Conservation (phyloP, 129 eudicot species). For the Pittosporum tobira region DNA sequence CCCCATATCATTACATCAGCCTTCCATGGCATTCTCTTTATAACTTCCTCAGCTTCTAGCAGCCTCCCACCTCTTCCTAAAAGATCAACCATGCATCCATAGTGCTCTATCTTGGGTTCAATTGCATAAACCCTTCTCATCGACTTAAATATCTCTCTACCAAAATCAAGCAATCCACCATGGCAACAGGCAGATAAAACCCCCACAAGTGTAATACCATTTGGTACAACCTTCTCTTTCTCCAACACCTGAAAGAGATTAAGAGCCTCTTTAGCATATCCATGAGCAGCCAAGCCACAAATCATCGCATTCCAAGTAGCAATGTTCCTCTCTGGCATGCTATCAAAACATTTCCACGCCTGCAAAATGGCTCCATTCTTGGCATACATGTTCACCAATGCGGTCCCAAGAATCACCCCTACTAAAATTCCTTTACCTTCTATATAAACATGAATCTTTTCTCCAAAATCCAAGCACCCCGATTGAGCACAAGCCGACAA, state of each 20-base stretch:
- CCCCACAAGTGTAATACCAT: slow-evolving; percentile 55
- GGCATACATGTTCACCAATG: slow-evolving; percentile 78
- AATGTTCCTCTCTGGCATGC: slow-evolving; percentile 41
- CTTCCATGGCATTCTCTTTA: slow-evolving; percentile 49
- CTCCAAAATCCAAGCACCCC: slow-evolving; percentile 58
- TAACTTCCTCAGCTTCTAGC: slow-evolving; percentile 61
- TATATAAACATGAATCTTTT: slow-evolving; percentile 49
- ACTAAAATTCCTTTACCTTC: slow-evolving; percentile 33
- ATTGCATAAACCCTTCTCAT: slow-evolving; percentile 42
- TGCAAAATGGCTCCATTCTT: slow-evolving; percentile 46
- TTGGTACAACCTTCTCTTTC: slow-evolving; percentile 30
- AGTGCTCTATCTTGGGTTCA: slow-evolving; percentile 64
- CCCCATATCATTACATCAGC: slow-evolving; percentile 76
- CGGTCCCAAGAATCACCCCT: slow-evolving; percentile 65
- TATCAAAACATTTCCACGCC: slow-evolving; percentile 43
- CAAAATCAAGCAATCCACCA: slow-evolving; percentile 53
- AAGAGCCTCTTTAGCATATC: slow-evolving; percentile 58
- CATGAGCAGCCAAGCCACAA: slow-evolving; percentile 68
- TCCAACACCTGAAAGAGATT: slow-evolving; percentile 28
- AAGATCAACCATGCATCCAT: slow-evolving; percentile 76
- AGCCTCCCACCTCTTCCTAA: slow-evolving; percentile 59
- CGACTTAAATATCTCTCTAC: slow-evolving; percentile 35
- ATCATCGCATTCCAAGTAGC: slow-evolving; percentile 77
- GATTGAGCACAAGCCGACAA: slow-evolving; percentile 74
- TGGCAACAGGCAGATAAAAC: slow-evolving; percentile 79